A percentile compares a stretch with the other conserved stretches of the same genome.
These are phyloP conservation scores for Withania somnifera DNA, from an alignment of 305 asterid species.

Conservation along the genomic window DNA sequence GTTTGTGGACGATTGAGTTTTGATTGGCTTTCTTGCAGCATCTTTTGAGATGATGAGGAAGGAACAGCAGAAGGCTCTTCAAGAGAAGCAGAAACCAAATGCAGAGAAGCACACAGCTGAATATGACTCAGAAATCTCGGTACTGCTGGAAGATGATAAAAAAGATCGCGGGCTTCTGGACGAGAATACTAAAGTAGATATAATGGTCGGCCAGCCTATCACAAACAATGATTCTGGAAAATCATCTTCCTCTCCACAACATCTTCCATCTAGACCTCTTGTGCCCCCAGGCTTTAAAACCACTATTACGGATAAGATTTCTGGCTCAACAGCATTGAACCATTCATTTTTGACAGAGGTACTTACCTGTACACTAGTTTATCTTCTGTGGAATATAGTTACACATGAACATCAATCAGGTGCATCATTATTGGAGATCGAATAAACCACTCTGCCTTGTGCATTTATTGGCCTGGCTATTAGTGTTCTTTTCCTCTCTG, in stretches of 20 bases:
- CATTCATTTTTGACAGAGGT: constrained; percentile 54
- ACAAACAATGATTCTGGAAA: constrained; percentile 43
- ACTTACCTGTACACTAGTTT: background rate
- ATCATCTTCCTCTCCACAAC: constrained; percentile 43
- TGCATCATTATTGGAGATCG: background rate
- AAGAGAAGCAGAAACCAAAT: constrained; percentile 62
- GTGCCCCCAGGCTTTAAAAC: constrained; percentile 84
- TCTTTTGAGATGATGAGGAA: constrained; percentile 92
- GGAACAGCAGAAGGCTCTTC: constrained; percentile 79
- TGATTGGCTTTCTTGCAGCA: constrained; percentile 32
- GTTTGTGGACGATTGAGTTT: background rate
- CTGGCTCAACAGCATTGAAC: constrained; percentile 38
- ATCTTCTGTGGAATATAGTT: background rate
- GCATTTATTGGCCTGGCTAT: background rate
- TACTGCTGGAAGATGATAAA: constrained; percentile 30
- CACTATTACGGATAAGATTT: constrained; percentile 49
- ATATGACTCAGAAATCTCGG: constrained; percentile 29
- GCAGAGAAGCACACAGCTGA: constrained; percentile 40
- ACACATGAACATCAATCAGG: background rate
- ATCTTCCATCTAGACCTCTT: constrained; percentile 54
- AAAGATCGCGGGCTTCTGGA: constrained; percentile 33
- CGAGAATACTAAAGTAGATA: constrained; percentile 34
- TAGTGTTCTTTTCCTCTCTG: background rate
- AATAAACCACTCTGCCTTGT: background rate
- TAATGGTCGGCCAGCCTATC: constrained; percentile 20